A percentile compares a stretch with the other conserved stretches of the same genome.
phyloP scores from a whole-genome alignment of 345 rosid species.

The Nasturtium officinale region DNA sequence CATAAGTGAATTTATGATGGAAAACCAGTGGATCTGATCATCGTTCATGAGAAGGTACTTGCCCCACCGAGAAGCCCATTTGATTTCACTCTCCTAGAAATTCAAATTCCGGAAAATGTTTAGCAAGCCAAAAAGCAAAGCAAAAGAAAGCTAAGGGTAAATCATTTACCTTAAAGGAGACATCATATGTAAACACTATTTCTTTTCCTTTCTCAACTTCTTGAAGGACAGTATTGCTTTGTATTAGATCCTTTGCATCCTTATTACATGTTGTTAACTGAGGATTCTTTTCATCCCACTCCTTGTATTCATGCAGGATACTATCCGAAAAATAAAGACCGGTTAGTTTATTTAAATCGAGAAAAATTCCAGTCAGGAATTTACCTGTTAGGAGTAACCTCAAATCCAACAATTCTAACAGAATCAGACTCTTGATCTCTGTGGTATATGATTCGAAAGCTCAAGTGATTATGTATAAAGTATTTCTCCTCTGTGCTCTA shows the following conservation, averaged over 20 bases:
- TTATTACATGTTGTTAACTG: conserved; percentile 89
- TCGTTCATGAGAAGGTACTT: conserved; percentile 97
- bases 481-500: conserved; percentile 98
- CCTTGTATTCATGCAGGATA: conserved; percentile 91
- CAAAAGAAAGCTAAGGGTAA: not conserved
- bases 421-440: conserved; percentile 77
- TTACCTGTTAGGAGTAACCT: conserved; percentile 91
- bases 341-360: not conserved
- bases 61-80: conserved; percentile 99
- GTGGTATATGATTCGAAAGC: conserved; percentile 94
- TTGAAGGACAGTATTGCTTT: conserved; percentile 85
- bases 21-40: conserved; percentile 98
- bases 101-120: conserved; percentile 8
- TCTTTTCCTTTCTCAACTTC: conserved; percentile 76
- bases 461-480: conserved; percentile 91
- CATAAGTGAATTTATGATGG: conserved; percentile 95
- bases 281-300: conserved; percentile 86
- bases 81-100: conserved; percentile 81
- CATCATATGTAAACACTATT: conserved; percentile 92
- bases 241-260: conserved; percentile 83
- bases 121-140: conserved; percentile 18
- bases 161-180: conserved; percentile 69
- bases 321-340: conserved; percentile 49
- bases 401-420: conserved; percentile 96
- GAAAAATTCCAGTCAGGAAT: conserved; percentile 1